Base-by-base conservation (phyloP, 345 rosid species). In the Dimocarpus longan region DNA sequence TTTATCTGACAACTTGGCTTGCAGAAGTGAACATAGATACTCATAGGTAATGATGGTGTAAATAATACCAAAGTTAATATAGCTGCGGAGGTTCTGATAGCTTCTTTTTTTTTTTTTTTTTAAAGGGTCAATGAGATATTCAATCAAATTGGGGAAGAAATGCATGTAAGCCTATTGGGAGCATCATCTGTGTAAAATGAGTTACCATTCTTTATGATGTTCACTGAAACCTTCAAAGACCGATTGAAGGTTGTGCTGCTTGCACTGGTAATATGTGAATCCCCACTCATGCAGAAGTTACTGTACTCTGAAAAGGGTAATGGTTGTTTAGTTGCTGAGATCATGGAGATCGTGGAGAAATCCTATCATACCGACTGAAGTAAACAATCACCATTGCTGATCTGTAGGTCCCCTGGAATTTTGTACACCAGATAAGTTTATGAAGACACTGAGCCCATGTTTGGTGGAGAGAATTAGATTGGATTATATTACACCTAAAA, bases 1-100 rank as follows among this genome's bases (percentile, higher is more conserved):
- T 89, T 56, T 88, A 86, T 85, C 82, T 95, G 74, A 91, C 97
- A 66, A 81, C 97, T 71, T 93, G 97, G 98, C 90, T 89, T 80
- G 91, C 95, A n/a, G 95, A 90, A 82, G 91, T 89, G 71, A 90
- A 91, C 75, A 73, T 93, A 24, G 90, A 89, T 79, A 57, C 80
- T 71, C 87, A 80, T 43, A 92, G 98, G 98, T 93, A 84, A 85
- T 69, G 46, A 13, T 66, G 68, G 69, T 8, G 5, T 28, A 6
- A 66, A 64, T 44, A 48, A 11, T 10, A 28, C 46, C 19, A 26
- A 26, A 43, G 59, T 75, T 28, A 66, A 28, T 75, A 48, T 75
- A 6, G 54, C 50, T 54, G 40, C 19, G 5, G 28, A 6, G 21
- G 21, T 76, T 54, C 40, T 76, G 13, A 67, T 50, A 10, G 48